Conservation (phyloP, 1,284 basidiomycete genomes). For the Papiliotrema nemorosa region DNA sequence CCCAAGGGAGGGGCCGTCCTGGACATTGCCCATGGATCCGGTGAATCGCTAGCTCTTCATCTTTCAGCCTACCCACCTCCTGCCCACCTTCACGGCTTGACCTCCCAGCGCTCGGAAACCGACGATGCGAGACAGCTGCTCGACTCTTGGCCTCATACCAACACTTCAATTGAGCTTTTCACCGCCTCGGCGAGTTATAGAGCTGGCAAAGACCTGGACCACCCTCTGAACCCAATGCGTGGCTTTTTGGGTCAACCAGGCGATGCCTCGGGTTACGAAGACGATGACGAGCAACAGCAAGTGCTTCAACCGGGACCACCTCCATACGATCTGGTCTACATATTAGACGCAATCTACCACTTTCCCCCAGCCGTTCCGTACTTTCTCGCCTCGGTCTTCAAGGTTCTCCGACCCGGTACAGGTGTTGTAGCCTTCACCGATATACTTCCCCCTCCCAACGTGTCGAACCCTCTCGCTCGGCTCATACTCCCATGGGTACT, state of each 20-base stretch:
- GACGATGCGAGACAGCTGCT: constrained; percentile 54
- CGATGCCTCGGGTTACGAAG: background rate
- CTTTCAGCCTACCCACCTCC: constrained; percentile 51
- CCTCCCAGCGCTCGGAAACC: constrained; percentile 58
- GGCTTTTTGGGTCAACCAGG: constrained; percentile 24
- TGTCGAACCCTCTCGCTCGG: constrained; percentile 12
- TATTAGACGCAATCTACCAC: constrained; percentile 64
- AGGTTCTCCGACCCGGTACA: constrained; percentile 50
- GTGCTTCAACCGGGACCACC: constrained; percentile 10
- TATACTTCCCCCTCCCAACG: constrained; percentile 47
- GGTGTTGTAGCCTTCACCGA: constrained; percentile 64
- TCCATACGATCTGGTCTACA: constrained; percentile 46
- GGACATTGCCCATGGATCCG: constrained; percentile 68
- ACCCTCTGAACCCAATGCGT: constrained; percentile 43
- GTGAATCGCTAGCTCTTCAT: constrained; percentile 60
- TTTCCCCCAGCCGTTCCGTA: background rate
- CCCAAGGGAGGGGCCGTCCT: constrained; percentile 53
- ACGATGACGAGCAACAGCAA: constrained; percentile 4
- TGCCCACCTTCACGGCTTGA: constrained; percentile 58
- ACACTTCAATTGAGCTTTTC: constrained; percentile 24
- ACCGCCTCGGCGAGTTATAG: constrained; percentile 24
- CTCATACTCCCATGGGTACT: constrained; percentile 38
- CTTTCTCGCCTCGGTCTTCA: constrained; percentile 14
- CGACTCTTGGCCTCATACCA: constrained; percentile 4
- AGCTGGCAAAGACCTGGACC: constrained; percentile 25